phyloP scores from a whole-genome alignment of 2,329 filamentous ascomycete species.

The Fusarium sulawesiense region DNA sequence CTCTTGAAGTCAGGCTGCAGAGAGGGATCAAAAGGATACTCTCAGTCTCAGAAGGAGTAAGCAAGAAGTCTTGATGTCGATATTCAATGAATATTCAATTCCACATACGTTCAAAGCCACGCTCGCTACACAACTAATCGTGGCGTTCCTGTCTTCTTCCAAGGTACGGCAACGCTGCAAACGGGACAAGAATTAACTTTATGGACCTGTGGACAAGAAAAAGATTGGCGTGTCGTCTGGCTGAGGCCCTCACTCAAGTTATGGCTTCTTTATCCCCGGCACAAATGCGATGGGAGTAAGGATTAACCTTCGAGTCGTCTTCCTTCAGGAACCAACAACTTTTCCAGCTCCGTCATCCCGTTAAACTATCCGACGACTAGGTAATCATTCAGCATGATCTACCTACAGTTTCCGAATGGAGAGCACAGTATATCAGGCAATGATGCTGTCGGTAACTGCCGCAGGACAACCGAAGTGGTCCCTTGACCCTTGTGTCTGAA shows the following conservation, averaged over 20 bases:
- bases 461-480: neutral
- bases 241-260: neutral
- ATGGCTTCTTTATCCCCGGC: neutral
- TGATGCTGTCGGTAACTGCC: slow-evolving; percentile 2
- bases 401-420: neutral
- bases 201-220: neutral
- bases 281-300: slow-evolving; percentile 2
- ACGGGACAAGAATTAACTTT: neutral
- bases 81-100: neutral
- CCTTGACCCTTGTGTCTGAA: neutral
- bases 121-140: neutral
- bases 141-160: neutral
- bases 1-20: neutral
- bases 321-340: slow-evolving; percentile 4
- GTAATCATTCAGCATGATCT: neutral
- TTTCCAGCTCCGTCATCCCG: slow-evolving; percentile 6
- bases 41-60: neutral
- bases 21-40: neutral
- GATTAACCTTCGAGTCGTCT: slow-evolving; percentile 8
- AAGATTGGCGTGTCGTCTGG: neutral
- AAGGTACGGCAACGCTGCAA: neutral
- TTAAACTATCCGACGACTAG: neutral
- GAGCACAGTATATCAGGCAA: neutral
- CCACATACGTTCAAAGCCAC: neutral
- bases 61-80: neutral